Evolutionary conservation across 257 asterid species (phyloP), one percentile per base, ranked within the genome.

Genomic region (Solanum pennellii): DNA sequence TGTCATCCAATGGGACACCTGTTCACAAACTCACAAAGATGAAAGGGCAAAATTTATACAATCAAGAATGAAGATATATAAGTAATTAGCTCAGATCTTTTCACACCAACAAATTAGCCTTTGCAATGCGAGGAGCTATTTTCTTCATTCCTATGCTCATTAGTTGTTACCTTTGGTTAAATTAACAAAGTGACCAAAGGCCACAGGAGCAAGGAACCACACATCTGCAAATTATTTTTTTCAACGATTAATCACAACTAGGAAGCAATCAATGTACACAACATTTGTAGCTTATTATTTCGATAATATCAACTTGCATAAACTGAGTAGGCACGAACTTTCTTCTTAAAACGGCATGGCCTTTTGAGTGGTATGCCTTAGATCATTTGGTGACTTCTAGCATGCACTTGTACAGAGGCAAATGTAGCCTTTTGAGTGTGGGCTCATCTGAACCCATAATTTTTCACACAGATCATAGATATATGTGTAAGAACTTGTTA

Each of bases 1-100:
- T 52, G 92, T 90, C 98, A 95, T 95, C 98, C 98, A 95, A 9
- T 91, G 89, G 47, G 96, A 94, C 14, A 93, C 94, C 98, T 95
- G 90, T 52, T 23, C 14, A 83, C 13, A 86, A 89, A 91, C 82
- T 23, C 27, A 27, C 37, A 20, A 65, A 42, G 83, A 52, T 7
- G 11, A 18, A 52, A 52, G 11, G 45, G 59, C 13, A 6, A 52
- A 52, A 16, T 52, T 52, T 15, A 52, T 52, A 52, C 21, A 20
- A 52, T 52, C 60, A 52, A 52, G 60, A 15, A 52, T 52, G 9
- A 52, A 52, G 60, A 52, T 52, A 52, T 52, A 52, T 52, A 52
- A 52, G 60, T 15, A 52, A 16, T 21, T 52, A 52, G 60, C 60
- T 52, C 60, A 52, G 60, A 52, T n/a, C 60, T 76, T 42, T 76